Conservation (phyloP, 306 rosid species). For the Macrotyloma uniflorum region DNA sequence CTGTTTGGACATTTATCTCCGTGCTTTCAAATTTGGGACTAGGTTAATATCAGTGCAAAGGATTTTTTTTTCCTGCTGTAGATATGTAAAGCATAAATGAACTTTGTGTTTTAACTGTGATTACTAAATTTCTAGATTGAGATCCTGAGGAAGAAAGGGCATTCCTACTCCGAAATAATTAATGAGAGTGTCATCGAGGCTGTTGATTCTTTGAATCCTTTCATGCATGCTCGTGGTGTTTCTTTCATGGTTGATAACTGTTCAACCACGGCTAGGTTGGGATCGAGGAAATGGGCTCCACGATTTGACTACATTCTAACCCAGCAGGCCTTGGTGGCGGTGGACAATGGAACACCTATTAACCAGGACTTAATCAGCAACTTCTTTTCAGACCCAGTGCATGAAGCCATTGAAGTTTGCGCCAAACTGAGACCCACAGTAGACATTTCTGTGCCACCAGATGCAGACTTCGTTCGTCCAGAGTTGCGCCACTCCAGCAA, state of each 20-base stretch:
- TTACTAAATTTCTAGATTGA: constrained; percentile 63
- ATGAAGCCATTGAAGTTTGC: constrained; percentile 86
- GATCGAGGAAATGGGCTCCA: constrained; percentile 99
- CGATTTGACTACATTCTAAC: constrained; percentile 86
- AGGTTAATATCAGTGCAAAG: neutral
- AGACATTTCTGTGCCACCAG: constrained; percentile 84
- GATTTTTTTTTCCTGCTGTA: neutral
- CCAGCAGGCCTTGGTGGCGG: constrained; percentile 95
- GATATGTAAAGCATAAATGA: neutral
- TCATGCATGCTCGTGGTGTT: constrained; percentile 99
- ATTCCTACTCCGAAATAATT: constrained; percentile 93
- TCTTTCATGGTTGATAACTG: constrained; percentile 99
- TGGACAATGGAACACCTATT: constrained; percentile 69
- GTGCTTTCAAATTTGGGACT: neutral
- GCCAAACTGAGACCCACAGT: constrained; percentile 93
- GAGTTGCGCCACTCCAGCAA: constrained; percentile 77
- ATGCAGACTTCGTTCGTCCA: constrained; percentile 97
- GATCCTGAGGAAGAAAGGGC: constrained; percentile 95
- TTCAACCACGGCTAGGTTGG: constrained; percentile 97
- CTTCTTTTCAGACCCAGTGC: constrained; percentile 92
- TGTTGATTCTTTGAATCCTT: constrained; percentile 95
- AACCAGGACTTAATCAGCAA: constrained; percentile 89
- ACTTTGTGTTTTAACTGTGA: neutral
- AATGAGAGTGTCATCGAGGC: constrained; percentile 97
- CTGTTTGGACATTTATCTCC: neutral